phyloP scores from a whole-genome alignment of 257 asterid genomes.

The Voacanga thouarsii region DNA sequence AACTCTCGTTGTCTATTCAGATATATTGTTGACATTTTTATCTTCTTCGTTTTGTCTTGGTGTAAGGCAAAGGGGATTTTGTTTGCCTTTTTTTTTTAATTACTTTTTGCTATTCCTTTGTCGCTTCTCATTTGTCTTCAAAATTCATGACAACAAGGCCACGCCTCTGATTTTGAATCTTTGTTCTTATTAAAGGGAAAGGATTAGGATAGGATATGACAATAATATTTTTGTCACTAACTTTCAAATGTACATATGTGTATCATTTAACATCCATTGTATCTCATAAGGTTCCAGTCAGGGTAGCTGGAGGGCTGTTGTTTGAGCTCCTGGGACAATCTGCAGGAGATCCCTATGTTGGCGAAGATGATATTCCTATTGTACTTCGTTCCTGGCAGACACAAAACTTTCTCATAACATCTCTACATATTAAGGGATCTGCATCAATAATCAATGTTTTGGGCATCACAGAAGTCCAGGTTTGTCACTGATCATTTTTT shows the following conservation, averaged over 20 bases:
- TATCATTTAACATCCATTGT: constrained; percentile 8
- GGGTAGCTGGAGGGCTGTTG: constrained; percentile 92
- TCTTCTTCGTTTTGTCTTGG: not conserved
- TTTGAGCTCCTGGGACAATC: constrained; percentile 98
- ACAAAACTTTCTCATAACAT: constrained; percentile 73
- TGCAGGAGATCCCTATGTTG: constrained; percentile 80
- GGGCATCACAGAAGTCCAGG: constrained; percentile 97
- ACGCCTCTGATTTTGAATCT: not conserved
- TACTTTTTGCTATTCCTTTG: not conserved
- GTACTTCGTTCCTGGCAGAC: constrained; percentile 97
- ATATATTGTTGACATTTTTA: not conserved
- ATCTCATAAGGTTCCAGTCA: constrained; percentile 75
- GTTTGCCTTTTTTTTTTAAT: not conserved
- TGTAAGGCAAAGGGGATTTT: not conserved
- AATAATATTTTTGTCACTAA: not conserved
- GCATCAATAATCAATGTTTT: constrained; percentile 71
- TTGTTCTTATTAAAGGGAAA: not conserved
- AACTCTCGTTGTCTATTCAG: not conserved
- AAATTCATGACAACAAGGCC: not conserved
- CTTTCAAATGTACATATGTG: not conserved
- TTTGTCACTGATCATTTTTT: constrained; percentile 11
- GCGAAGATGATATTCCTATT: constrained; percentile 90
- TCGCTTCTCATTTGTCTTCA: not conserved
- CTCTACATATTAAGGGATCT: constrained; percentile 74
- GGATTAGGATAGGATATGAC: not conserved